A percentile compares a stretch with the other conserved stretches of the same genome.
These are phyloP conservation scores for Narthecium ossifragum DNA, from an alignment of 106 monocot genomes.

Conservation along the genomic window DNA sequence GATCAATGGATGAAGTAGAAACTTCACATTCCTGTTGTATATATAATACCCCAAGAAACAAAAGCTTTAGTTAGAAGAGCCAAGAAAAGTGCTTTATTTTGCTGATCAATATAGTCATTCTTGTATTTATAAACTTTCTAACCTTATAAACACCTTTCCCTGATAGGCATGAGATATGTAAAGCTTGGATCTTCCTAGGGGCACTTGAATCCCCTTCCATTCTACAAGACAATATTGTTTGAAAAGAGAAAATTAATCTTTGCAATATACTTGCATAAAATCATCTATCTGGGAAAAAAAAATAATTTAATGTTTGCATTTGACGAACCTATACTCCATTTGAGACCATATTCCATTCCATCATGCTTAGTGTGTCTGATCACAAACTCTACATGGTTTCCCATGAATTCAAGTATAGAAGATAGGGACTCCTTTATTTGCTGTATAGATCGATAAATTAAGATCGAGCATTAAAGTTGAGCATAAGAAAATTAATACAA, in stretches of 20 bases:
- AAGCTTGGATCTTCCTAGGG: constrained; percentile 16
- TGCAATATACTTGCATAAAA: neutral
- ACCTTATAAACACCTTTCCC: constrained; percentile 14
- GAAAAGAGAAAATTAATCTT: neutral
- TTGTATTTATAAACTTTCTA: neutral
- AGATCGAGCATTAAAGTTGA: neutral
- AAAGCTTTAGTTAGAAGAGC: neutral
- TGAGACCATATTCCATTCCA: neutral
- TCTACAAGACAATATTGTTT: constrained; percentile 6
- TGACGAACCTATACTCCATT: constrained; percentile 23
- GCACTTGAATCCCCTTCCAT: constrained; percentile 14
- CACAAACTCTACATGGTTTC: constrained; percentile 10
- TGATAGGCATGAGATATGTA: constrained; percentile 13
- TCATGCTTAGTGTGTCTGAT: constrained; percentile 8
- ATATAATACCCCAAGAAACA: neutral
- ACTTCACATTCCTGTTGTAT: constrained; percentile 12
- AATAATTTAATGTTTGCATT: too few species aligned
- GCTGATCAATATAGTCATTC: neutral
- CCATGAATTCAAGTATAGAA: constrained; percentile 5
- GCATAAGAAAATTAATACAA: neutral
- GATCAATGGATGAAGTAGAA: constrained; percentile 9
- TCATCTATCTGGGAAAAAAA: too few species aligned
- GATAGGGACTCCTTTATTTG: constrained; percentile 11
- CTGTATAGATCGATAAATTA: constrained; percentile 5
- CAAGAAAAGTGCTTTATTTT: neutral